phyloP scores from a whole-genome alignment of 148 eudicot genomes.

The Spergularia bocconei region DNA sequence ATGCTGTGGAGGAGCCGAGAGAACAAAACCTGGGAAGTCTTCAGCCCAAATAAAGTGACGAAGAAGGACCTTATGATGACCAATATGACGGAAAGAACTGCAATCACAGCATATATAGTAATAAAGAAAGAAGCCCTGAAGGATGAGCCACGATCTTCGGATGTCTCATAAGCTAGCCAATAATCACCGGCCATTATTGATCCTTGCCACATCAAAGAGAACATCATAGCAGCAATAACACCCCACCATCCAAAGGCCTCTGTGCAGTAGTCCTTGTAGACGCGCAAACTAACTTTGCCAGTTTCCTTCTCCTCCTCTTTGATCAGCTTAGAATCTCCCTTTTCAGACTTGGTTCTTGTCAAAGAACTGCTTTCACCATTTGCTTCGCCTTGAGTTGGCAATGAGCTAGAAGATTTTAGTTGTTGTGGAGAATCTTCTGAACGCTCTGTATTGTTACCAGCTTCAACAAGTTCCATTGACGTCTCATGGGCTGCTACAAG shows the following conservation, averaged over 20 bases:
- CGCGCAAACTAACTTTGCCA: conserved; percentile 66
- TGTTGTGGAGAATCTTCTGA: conserved; percentile 35
- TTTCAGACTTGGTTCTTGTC: conserved; percentile 33
- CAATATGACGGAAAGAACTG: conserved; percentile 49
- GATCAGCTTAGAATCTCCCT: conserved; percentile 68
- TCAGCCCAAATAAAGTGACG: conserved; percentile 62
- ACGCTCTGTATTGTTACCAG: conserved; percentile 27
- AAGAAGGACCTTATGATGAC: conserved; percentile 42
- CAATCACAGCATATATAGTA: conserved; percentile 55
- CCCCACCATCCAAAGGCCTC: conserved; percentile 98
- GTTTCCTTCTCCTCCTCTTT: conserved; percentile 89
- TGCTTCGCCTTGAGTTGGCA: conserved; percentile 28
- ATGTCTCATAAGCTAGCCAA: conserved; percentile 90
- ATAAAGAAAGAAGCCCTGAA: conserved; percentile 72
- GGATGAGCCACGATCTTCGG: conserved; percentile 43
- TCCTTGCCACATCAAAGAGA: conserved; percentile 68
- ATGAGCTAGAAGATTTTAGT: conserved; percentile 33
- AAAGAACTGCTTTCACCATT: conserved; percentile 42
- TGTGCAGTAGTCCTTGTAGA: conserved; percentile 74
- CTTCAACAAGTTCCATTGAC: conserved; percentile 92
- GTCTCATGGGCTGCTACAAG: conserved; percentile 85
- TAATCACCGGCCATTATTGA: conserved; percentile 79
- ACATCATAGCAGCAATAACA: conserved; percentile 36
- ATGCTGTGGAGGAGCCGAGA: conserved; percentile 63
- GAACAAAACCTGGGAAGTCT: conserved; percentile 72